Percentiles rank a stretch among this genome's conserved stretches.
These are phyloP conservation scores for Diaporthe sp. DNA, from an alignment of 2,329 filamentous ascomycete genomes.

Conservation along the genomic window DNA sequence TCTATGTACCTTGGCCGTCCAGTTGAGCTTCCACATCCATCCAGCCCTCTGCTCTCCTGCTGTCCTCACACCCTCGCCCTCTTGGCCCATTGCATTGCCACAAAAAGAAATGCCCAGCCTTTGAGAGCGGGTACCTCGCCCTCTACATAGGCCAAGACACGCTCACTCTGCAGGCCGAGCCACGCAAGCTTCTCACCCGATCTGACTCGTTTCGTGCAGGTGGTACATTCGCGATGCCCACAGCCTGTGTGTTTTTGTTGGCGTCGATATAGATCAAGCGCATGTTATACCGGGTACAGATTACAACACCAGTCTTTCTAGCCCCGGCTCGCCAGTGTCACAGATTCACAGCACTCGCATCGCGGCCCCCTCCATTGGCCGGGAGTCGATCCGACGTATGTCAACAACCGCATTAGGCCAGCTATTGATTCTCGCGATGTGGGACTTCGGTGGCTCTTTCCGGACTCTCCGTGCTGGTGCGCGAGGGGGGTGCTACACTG, in stretches of 20 bases:
- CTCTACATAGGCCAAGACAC: slow-evolving; percentile 18
- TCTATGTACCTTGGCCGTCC: background rate
- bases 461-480: slow-evolving; percentile 3
- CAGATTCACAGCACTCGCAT: slow-evolving; percentile 23
- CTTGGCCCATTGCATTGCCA: slow-evolving; percentile 9
- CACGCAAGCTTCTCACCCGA: slow-evolving; percentile 30
- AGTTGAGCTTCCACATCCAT: background rate
- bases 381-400: background rate
- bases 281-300: slow-evolving; percentile 20
- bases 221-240: background rate
- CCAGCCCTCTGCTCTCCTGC: background rate
- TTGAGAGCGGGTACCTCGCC: slow-evolving; percentile 17
- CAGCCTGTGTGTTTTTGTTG: no score
- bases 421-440: background rate
- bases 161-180: slow-evolving; percentile 2
- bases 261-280: background rate
- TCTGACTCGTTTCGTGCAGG: slow-evolving; percentile 27
- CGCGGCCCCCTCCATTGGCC: slow-evolving; percentile 1
- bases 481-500: background rate
- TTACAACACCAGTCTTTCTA: background rate
- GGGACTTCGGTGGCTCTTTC: slow-evolving; percentile 30
- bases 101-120: slow-evolving; percentile 28
- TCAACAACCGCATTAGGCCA: slow-evolving; percentile 8
- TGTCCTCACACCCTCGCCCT: background rate
- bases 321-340: slow-evolving; percentile 16